Conservation (phyloP, 2,329 filamentous ascomycete species). For the Ascochyta clinopodiicola region DNA sequence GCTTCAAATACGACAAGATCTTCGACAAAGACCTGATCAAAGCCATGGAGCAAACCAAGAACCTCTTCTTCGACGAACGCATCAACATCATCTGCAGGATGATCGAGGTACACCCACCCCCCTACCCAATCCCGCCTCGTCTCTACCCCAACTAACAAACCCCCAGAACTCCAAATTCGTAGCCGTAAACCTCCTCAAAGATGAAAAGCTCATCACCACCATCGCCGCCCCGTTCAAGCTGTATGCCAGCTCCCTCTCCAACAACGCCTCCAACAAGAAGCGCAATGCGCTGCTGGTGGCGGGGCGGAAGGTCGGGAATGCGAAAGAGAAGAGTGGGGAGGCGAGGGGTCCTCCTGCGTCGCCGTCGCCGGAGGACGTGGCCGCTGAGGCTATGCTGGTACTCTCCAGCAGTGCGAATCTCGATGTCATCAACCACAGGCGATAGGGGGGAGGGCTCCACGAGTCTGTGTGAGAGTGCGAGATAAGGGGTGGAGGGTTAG, state of each 20-base stretch:
- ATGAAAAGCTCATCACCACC: background rate
- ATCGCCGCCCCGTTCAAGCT: background rate
- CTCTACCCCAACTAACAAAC: background rate
- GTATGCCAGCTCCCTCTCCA: background rate
- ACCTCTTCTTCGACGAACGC: background rate
- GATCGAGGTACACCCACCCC: background rate
- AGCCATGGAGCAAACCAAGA: background rate
- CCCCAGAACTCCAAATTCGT: background rate
- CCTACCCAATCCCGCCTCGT: too few species aligned
- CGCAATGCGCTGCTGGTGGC: background rate
- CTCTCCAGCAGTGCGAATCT: background rate
- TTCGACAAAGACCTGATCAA: background rate
- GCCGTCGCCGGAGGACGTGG: too few species aligned
- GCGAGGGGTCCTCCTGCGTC: too few species aligned
- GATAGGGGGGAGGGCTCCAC: background rate
- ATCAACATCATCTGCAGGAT: background rate
- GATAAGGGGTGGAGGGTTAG: background rate
- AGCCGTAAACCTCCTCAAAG: background rate
- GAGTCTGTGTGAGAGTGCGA: background rate
- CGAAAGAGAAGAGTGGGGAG: background rate
- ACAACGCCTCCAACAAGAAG: background rate
- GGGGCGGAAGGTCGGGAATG: background rate
- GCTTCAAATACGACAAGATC: background rate
- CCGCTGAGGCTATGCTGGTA: background rate
- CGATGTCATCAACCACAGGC: background rate